These are phyloP conservation scores for Fremontodendron californicum DNA, from an alignment of 345 rosid genomes.

Conservation along the genomic window DNA sequence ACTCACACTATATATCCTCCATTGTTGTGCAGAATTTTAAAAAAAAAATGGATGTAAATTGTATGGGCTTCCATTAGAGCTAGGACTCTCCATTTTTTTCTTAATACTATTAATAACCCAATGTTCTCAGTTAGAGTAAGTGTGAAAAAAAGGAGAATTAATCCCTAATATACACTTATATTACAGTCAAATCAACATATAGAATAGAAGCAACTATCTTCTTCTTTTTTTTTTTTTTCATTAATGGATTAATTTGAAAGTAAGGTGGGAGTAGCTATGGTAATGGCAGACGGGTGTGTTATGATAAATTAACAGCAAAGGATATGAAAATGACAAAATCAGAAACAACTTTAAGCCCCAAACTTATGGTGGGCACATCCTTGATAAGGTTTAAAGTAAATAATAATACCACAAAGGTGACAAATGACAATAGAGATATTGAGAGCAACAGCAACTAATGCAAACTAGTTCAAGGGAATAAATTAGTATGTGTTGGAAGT, in stretches of 20 bases:
- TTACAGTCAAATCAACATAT: not conserved
- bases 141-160: not conserved
- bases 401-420: not conserved
- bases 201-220: not conserved
- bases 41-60: too few species aligned
- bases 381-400: not conserved
- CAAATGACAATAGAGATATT: not conserved
- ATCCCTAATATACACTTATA: too few species aligned
- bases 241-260: not conserved
- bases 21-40: not conserved
- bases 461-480: not conserved
- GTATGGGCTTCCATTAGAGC: not conserved
- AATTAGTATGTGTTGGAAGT: not conserved
- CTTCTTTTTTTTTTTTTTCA: not conserved
- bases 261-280: not conserved
- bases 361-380: not conserved
- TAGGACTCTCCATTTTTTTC: not conserved
- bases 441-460: not conserved
- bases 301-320: not conserved
- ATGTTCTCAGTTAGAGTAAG: too few species aligned
- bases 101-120: not conserved
- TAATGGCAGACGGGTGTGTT: not conserved
- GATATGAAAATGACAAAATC: not conserved
- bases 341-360: not conserved
- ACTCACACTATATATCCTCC: too few species aligned